Conservation (phyloP, 202 grass and related monocot genomes). For the Brachypodium distachyon region DNA sequence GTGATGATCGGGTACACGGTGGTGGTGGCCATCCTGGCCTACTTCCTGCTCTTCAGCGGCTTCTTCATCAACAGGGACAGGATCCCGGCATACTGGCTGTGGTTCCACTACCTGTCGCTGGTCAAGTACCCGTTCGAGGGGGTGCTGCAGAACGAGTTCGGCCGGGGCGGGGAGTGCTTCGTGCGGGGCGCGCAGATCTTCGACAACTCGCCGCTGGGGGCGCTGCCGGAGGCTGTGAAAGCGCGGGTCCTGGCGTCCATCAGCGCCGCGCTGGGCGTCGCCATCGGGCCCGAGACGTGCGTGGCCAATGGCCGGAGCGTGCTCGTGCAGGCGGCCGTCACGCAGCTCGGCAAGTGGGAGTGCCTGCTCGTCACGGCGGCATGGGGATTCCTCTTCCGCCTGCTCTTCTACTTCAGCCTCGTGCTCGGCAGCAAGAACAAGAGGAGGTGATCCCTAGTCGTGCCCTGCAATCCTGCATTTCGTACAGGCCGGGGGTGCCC, state of each 20-base stretch:
- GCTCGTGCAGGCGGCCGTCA: slow-evolving; percentile 44
- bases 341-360: slow-evolving; percentile 87
- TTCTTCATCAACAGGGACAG: slow-evolving; percentile 87
- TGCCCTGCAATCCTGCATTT: neutral
- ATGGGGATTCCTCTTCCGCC: slow-evolving; percentile 79
- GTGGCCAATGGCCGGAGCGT: slow-evolving; percentile 50
- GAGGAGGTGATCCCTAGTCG: slow-evolving; percentile 50
- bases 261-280: slow-evolving; percentile 42
- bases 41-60: slow-evolving; percentile 83
- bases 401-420: slow-evolving; percentile 86
- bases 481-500: neutral
- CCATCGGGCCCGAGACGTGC: slow-evolving; percentile 39
- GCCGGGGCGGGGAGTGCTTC: slow-evolving; percentile 55
- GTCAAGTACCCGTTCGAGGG: slow-evolving; percentile 88
- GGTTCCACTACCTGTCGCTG: slow-evolving; percentile 92
- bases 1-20: slow-evolving; percentile 85
- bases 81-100: slow-evolving; percentile 73
- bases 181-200: slow-evolving; percentile 73
- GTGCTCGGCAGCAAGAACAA: slow-evolving; percentile 86
- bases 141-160: slow-evolving; percentile 86
- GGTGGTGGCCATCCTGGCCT: slow-evolving; percentile 72
- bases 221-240: slow-evolving; percentile 45
- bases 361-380: slow-evolving; percentile 60
- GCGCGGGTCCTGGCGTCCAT: slow-evolving; percentile 51
- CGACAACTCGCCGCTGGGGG: slow-evolving; percentile 61